phyloP scores from a whole-genome alignment of 2,329 filamentous ascomycete species.

The Tricladium varicosporioides region DNA sequence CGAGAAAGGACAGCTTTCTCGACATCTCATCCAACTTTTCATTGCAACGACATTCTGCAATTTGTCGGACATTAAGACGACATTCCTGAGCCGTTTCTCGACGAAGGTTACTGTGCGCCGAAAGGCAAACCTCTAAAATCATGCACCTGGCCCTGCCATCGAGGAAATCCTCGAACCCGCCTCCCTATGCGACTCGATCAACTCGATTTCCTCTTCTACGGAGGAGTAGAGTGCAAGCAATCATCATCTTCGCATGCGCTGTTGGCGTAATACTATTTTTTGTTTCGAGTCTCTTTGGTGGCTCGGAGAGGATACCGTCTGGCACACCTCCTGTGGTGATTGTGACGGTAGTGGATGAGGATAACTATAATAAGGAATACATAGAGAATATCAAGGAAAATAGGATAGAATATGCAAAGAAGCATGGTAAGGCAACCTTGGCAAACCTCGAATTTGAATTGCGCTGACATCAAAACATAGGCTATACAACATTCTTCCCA shows the following conservation, averaged over 20 bases:
- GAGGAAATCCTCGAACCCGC: conserved; percentile 76
- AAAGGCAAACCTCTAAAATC: conserved; percentile 29
- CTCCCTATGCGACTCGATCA: conserved; percentile 64
- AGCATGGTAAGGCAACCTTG: conserved; percentile 65
- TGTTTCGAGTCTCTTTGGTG: conserved; percentile 41
- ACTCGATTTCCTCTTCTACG: conserved; percentile 55
- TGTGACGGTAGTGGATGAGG: conserved; percentile 77
- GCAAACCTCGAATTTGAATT: conserved; percentile 2
- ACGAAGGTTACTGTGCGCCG: conserved; percentile 10
- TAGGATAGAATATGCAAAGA: conserved; percentile 76
- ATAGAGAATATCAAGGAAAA: conserved; percentile 76
- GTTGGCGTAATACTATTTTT: conserved; percentile 54
- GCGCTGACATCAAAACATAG: conserved; percentile 44
- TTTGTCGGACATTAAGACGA: neutral
- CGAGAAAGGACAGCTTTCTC: conserved; percentile 12
- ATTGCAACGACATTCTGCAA: conserved; percentile 7
- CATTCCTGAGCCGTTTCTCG: conserved; percentile 1
- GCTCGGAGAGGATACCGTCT: conserved; percentile 39
- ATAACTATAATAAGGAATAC: conserved; percentile 62
- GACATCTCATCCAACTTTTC: neutral
- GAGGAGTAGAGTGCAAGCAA: conserved; percentile 59
- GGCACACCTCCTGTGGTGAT: conserved; percentile 68
- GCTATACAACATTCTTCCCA: conserved; percentile 83
- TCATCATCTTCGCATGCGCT: conserved; percentile 45
- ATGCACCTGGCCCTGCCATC: conserved; percentile 93